Conservation (phyloP, 352 stramenopile genomes). For the Phytopythium mirpurense region DNA sequence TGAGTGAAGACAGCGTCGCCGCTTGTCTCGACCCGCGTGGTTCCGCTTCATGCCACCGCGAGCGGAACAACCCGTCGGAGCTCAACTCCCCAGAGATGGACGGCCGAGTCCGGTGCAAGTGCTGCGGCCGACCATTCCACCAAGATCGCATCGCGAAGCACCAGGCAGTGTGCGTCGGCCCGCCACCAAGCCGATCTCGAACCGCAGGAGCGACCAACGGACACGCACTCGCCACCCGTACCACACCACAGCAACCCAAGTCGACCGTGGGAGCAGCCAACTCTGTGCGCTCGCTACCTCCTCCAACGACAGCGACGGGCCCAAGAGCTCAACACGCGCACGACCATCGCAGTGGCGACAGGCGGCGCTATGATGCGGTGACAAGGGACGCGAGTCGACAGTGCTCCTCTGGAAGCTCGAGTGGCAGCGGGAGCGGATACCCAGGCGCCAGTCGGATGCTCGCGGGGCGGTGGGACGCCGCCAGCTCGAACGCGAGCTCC, state of each 20-base stretch:
- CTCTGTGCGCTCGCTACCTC: too few relatives aligned
- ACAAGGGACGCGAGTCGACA: constrained; percentile 4
- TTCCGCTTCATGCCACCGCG: not conserved
- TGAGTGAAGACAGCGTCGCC: not conserved
- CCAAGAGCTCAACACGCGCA: too few relatives aligned
- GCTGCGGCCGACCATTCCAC: constrained; percentile 48
- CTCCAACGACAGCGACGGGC: too few relatives aligned
- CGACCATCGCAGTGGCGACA: too few relatives aligned
- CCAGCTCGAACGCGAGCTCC: constrained; percentile 47
- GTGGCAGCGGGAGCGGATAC: constrained; percentile 10
- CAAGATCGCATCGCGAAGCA: constrained; percentile 65
- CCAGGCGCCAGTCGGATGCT: constrained; percentile 13
- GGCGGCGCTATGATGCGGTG: not conserved
- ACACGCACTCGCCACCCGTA: too few relatives aligned
- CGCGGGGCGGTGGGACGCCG: constrained; percentile 14
- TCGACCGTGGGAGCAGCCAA: too few relatives aligned
- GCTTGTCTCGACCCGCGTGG: not conserved
- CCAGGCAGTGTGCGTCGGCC: constrained; percentile 45
- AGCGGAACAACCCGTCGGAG: constrained; percentile 8
- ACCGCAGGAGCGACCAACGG: too few relatives aligned
- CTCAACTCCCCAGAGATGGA: constrained; percentile 41
- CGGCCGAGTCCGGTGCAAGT: constrained; percentile 49
- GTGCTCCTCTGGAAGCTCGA: not conserved
- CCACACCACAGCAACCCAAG: too few relatives aligned
- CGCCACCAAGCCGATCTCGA: not conserved